These are phyloP conservation scores for Exserohilum turcica DNA, from an alignment of 2,329 filamentous ascomycete species.

Conservation along the genomic window DNA sequence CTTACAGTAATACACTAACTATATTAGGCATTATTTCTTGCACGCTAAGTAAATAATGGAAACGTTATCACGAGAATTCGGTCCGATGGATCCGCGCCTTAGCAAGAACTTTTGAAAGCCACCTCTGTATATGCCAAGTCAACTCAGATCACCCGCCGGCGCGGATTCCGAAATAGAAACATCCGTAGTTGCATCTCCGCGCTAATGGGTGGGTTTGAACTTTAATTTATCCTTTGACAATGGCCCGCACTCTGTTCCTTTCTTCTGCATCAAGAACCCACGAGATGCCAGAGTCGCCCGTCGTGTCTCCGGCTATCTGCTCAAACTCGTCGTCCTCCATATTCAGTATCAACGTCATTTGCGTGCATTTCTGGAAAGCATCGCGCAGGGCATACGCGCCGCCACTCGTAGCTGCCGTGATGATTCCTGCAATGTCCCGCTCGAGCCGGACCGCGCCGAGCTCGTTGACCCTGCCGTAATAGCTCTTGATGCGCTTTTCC, in stretches of 20 bases:
- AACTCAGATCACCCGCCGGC: not conserved
- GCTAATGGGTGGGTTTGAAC: not conserved
- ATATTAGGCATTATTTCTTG: too few relatives aligned
- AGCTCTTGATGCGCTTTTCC: constrained; percentile 85
- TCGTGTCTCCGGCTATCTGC: constrained; percentile 62
- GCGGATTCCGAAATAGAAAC: too few relatives aligned
- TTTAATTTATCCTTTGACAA: constrained; percentile 56
- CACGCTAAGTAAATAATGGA: too few relatives aligned
- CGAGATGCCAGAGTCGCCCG: constrained; percentile 63
- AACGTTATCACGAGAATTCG: too few relatives aligned
- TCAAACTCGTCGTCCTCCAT: constrained; percentile 98
- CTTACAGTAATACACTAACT: too few relatives aligned
- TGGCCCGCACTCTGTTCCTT: constrained; percentile 70
- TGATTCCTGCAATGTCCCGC: constrained; percentile 78
- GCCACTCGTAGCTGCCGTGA: constrained; percentile 66
- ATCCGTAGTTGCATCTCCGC: not conserved
- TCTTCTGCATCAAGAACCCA: constrained; percentile 78
- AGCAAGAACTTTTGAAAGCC: too few relatives aligned
- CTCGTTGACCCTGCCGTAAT: constrained; percentile 77
- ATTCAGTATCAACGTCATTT: constrained; percentile 84
- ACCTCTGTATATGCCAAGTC: constrained; percentile 25
- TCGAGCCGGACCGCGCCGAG: constrained; percentile 83
- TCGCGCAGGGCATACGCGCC: constrained; percentile 78
- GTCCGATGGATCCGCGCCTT: too few relatives aligned
- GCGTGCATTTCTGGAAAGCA: constrained; percentile 73